These are phyloP conservation scores for Ascocoryne sarcoides DNA, from an alignment of 2,329 filamentous ascomycete genomes.

Conservation along the genomic window DNA sequence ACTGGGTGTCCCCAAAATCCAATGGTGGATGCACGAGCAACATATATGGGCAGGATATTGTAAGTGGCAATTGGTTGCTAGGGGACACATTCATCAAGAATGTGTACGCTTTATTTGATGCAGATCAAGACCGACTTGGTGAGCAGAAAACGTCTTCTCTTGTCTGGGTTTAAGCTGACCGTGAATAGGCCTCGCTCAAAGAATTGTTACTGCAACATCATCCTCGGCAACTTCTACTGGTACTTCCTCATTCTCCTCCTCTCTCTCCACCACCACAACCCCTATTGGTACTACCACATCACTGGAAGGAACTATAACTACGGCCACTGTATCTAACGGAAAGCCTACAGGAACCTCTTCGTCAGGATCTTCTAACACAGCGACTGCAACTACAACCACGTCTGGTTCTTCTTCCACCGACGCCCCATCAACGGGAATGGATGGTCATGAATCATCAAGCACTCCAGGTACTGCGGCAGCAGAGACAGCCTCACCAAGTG, in stretches of 20 bases:
- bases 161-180: conserved; percentile 7
- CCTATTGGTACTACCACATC: neutral
- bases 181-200: conserved; percentile 16
- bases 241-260: conserved; percentile 1
- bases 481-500: conserved; percentile 7
- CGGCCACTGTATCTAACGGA: conserved; percentile 1
- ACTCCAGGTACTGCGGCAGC: conserved; percentile 13
- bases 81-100: conserved; percentile 86
- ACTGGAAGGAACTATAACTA: neutral
- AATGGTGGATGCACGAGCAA: conserved; percentile 55
- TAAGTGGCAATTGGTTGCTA: conserved; percentile 61
- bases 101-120: conserved; percentile 79
- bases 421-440: conserved; percentile 26
- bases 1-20: conserved; percentile 50
- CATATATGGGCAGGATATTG: conserved; percentile 63
- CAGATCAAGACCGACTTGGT: conserved; percentile 58
- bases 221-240: conserved; percentile 13
- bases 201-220: conserved; percentile 7
- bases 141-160: conserved; percentile 20
- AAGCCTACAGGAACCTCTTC: conserved; percentile 21
- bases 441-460: conserved; percentile 31
- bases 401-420: conserved; percentile 14
- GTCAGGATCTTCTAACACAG: neutral
- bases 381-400: too few relatives aligned
- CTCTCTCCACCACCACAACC: neutral